Evolutionary conservation across 805 yeast species (phyloP).

Genomic region (Saccharomycopsis sp.): DNA sequence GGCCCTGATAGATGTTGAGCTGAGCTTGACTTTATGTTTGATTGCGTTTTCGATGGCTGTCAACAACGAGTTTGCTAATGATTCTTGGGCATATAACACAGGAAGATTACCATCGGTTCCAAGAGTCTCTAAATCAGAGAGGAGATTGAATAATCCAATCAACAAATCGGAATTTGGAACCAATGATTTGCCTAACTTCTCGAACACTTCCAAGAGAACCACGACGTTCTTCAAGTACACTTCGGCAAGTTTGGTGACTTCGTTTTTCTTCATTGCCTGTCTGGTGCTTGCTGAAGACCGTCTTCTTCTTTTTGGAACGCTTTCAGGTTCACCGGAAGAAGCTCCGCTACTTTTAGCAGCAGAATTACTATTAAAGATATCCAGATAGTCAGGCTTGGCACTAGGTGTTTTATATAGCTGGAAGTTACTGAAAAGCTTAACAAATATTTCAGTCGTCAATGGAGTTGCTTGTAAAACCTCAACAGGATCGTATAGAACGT

Average conservation of each 20-base stretch:
- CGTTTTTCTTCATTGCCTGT: conserved; percentile 64
- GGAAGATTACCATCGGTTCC: conserved; percentile 91
- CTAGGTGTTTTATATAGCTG: conserved; percentile 43
- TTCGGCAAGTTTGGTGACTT: conserved; percentile 69
- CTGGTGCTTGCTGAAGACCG: conserved; percentile 69
- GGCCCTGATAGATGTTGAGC: conserved; percentile 68
- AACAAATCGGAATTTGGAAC: conserved; percentile 39
- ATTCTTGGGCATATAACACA: conserved; percentile 84
- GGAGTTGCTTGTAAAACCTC: conserved; percentile 48
- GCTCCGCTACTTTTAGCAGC: conserved; percentile 30
- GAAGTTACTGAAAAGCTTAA: conserved; percentile 50
- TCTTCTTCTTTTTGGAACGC: conserved; percentile 75
- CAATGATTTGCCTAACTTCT: conserved; percentile 34
- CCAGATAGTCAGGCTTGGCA: conserved; percentile 11
- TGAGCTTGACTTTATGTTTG: conserved; percentile 35
- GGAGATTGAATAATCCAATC: conserved; percentile 48
- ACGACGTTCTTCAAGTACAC: conserved; percentile 73
- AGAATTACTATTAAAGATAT: conserved; percentile 20
- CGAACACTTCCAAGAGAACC: conserved; percentile 71
- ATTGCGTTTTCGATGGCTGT: conserved; percentile 56
- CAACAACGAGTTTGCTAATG: conserved; percentile 80
- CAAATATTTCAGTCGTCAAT: conserved; percentile 51
- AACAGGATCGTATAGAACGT: conserved; percentile 44
- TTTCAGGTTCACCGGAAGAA: conserved; percentile 19
- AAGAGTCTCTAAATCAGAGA: conserved; percentile 73